Evolutionary conservation across 164 flowering plant genomes (phyloP).

Genomic region (Taxillus chinensis): DNA sequence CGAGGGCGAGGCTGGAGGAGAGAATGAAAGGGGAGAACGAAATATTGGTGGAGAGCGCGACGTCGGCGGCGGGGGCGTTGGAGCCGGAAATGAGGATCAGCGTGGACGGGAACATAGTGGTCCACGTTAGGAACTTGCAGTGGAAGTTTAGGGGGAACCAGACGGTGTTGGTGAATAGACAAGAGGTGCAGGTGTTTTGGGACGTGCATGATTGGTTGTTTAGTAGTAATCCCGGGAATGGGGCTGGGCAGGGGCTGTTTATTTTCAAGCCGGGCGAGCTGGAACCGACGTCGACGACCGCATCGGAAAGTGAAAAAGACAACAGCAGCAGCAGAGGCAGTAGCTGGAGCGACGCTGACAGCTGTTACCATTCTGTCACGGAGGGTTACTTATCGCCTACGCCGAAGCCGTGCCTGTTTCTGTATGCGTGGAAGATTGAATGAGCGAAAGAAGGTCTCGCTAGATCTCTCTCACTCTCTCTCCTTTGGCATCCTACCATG

Average conservation of each 20-base stretch:
- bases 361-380: slow-evolving; percentile 6
- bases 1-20: slow-evolving; percentile 44
- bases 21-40: slow-evolving; percentile 42
- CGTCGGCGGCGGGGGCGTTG: slow-evolving; percentile 6
- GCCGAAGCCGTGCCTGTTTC: slow-evolving; percentile 35
- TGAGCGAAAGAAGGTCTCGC: slow-evolving; percentile 3
- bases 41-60: slow-evolving; percentile 36
- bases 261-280: slow-evolving; percentile 46
- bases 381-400: slow-evolving; percentile 1
- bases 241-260: slow-evolving; percentile 55
- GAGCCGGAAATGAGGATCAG: slow-evolving; percentile 70
- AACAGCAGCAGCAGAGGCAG: slow-evolving; percentile 15
- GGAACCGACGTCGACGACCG: slow-evolving; percentile 3
- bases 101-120: slow-evolving; percentile 49
- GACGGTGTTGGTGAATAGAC: slow-evolving; percentile 33
- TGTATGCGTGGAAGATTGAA: slow-evolving; percentile 64
- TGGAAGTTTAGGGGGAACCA: slow-evolving; percentile 80
- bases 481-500: no score
- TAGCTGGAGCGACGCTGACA: slow-evolving; percentile 16
- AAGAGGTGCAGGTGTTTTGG: slow-evolving; percentile 60
- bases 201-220: slow-evolving; percentile 81
- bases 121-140: slow-evolving; percentile 60
- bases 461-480: no score
- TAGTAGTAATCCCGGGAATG: slow-evolving; percentile 24
- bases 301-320: slow-evolving; percentile 12